Base-by-base conservation (phyloP, 345 rosid species). In the Rhodomyrtus tomentosa region DNA sequence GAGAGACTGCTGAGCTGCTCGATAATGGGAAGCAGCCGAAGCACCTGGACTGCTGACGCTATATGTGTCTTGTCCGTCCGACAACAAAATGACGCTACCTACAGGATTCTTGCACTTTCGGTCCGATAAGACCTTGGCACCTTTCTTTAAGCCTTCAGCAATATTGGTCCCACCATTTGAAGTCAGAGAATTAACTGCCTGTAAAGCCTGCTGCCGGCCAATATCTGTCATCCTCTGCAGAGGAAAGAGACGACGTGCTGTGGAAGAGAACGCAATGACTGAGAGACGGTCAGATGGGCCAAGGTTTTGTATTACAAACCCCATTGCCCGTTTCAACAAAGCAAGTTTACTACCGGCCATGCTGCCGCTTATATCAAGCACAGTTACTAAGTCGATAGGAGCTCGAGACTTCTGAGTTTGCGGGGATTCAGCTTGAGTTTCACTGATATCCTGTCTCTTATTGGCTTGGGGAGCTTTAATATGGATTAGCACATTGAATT, bases 311-410 rank as follows among this genome's bases (percentile, higher is more conserved):
- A 97, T 95, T 84, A 97, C 98, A 84, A 97, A 97, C 16, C 99
- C 99, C 99, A 97, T 96, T 4, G 99, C 99, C 89, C 96, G 91
- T 91, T 97, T 97, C 86, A 97, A 89, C 91, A 97, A 89, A 8
- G 99, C 99, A 58, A 97, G 90, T 87, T 96, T 97, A 80, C 98
- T 94, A 50, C 99, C 99, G 1, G 95, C 94, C 99, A 98, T 98
- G 93, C 99, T 98, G 84, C 99, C 99, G 55, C 99, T 98, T 55
- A 95, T 95, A 87, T 98, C 99, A 88, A 98, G 99, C 83, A 98
- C 98, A 3, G 99, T 96, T 59, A 98, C 94, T 80, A 98, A 91
- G 89, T 98, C 99, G 40, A 98, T 89, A n/a, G 98, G 93, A 82
- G 96, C 96, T 32, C 98, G 96, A 16, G 95, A 91, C 84, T 86